Conservation (phyloP, 768 basidiomycete genomes). For the Cystoderma amianthinum region DNA sequence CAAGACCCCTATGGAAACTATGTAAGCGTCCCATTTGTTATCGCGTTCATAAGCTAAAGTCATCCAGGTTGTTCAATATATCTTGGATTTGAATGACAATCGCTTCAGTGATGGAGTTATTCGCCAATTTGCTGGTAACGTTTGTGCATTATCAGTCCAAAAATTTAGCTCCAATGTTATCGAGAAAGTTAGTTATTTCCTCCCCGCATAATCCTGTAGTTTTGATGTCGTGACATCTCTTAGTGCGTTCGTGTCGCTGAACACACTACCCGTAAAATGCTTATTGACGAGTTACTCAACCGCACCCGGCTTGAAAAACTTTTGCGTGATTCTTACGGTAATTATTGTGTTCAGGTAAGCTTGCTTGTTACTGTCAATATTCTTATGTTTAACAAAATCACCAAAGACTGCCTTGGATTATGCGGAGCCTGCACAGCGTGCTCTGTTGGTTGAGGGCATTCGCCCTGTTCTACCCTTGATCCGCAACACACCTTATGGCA, state of each 20-base stretch:
- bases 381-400: conserved; percentile 1
- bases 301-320: conserved; percentile 93
- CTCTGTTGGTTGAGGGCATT: conserved; percentile 92
- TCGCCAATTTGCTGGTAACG: conserved; percentile 95
- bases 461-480: conserved; percentile 97
- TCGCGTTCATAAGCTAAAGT: conserved; percentile 2
- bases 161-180: conserved; percentile 99
- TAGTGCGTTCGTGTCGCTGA: conserved; percentile 92
- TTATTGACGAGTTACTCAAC: conserved; percentile 94
- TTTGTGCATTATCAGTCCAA: conserved; percentile 95
- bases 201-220: background rate
- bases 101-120: conserved; percentile 97
- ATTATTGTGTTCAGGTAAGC: conserved; percentile 86
- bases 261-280: conserved; percentile 85
- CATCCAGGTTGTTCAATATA: conserved; percentile 88
- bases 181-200: conserved; percentile 61
- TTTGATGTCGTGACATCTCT: conserved; percentile 3
- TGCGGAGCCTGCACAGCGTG: conserved; percentile 89
- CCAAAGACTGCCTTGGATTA: conserved; percentile 91
- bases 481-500: conserved; percentile 98
- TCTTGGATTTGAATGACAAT: conserved; percentile 96
- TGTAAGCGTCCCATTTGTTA: conserved; percentile 31
- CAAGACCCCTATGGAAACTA: conserved; percentile 97
- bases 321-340: conserved; percentile 92
- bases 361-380: background rate